Base-by-base conservation (phyloP, 2,329 filamentous ascomycete species). In the Ascochyta pisi region DNA sequence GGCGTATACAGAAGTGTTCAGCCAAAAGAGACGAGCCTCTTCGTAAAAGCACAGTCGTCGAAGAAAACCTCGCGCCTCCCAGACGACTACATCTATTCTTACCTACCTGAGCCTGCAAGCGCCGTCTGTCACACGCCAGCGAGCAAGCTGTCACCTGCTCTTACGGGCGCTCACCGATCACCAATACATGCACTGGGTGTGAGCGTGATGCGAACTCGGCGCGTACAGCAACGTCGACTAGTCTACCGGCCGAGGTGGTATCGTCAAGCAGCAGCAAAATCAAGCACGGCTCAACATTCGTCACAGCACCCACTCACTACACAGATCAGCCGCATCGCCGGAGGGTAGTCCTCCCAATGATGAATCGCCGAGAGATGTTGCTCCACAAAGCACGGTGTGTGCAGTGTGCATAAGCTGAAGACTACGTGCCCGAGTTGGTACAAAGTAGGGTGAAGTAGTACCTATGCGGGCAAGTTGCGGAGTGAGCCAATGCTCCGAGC, bases 401-500 rank as follows among this genome's bases (percentile, higher is more conserved):
- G 37, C 42, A 22, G 24, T 37, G 24, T 54, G 29, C 39, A 54
- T 27, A 29, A 37, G 24, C 27, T 38, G 8, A 19, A 6, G 22
- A 27, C 23, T 22, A 12, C 33, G 41, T n/a, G 24, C 22, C 22
- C 15, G 6, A 33, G 26, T 45, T 43, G n/a, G 44, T 31, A 37
- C 51, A 39, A 37, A 42, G 44, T 37, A 39, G 48, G 45, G 26
- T 49, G 39, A 34, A 54, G 45, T 45, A 55, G 39, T 46, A 55
- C 52, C 40, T 37, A 55, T 31, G 52, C 35, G 52, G 52, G 52
- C 46, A 55, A 55, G 52, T 37, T 50, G 52, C 46, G 40, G 52
- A 55, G 52, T 35, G 40, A 44, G 52, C 29, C 29, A 50, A 50
- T 50, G 46, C 52, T 55, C 51, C 52, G 53, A 38, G 37, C 7